Base-by-base conservation (phyloP, 1,284 basidiomycete genomes). In the Trichosporon sp. region DNA sequence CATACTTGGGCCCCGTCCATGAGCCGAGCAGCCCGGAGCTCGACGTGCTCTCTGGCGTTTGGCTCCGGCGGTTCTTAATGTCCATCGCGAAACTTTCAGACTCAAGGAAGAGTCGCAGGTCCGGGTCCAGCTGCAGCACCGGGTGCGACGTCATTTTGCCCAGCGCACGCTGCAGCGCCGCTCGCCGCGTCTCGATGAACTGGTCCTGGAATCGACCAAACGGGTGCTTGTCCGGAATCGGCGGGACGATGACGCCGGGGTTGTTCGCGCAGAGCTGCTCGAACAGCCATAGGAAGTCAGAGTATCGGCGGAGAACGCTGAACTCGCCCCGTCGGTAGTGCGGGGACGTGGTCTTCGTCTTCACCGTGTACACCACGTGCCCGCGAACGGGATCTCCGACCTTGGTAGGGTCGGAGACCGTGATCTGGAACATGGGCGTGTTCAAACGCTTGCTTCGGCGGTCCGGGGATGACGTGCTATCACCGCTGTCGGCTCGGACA, bases 211-310 rank as follows among this genome's bases (percentile, higher is more conserved):
- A 98, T 21, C 95, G 88, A 74, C 85, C 93, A 75, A 97, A 92
- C 0, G 92, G 85, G 73, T 92, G 94, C 86, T 99, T 99, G 82
- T 96, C 96, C 0, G 96, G 96, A 1, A 93, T 92, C 0, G 96
- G 95, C 3, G 96, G 97, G 0, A 99, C 93, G 63, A 99, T 92
- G 4, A 98, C 94, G 3, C 96, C 97, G 1, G 97, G 95, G 78
- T 99, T 98, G 84, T 98, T 98, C 76, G 86, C 81, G 0, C 90
- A 91, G 0, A 99, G 87, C 0, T 91, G 90, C 76, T 96, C 95
- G 80, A 93, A 97, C 0, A 99, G 84, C 96, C 97, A 99, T 23
- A 98, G 87, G 79, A 99, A 99, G 82, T 99, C 97, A 23, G 92
- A 93, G 83, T 97, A 99, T 25, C 96, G 90, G 21, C 96, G 88